Percentiles rank a stretch among this genome's conserved stretches.
Conservation (phyloP, 2,329 filamentous ascomycete species). For the Aureobasidium sp. region DNA sequence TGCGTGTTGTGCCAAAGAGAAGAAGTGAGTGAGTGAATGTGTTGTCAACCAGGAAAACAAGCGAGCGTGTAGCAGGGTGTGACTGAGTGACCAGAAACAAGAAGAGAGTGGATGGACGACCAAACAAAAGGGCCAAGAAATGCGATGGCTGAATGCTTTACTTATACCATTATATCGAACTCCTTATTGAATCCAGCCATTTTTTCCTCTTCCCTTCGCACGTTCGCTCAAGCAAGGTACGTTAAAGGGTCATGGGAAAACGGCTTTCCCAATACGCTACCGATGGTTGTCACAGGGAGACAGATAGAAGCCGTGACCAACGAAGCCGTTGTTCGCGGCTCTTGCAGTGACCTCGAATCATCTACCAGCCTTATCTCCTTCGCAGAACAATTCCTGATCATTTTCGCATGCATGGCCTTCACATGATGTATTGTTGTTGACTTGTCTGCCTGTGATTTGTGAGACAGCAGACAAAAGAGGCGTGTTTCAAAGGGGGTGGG, state of each 20-base stretch:
- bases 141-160: conserved; percentile 1
- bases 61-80: background rate
- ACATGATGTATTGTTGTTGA: background rate
- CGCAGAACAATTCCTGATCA: background rate
- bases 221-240: conserved; percentile 3
- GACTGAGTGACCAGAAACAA: background rate
- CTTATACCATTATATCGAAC: conserved; percentile 7
- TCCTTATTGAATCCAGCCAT: conserved; percentile 8
- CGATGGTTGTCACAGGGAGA: conserved; percentile 8
- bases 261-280: conserved; percentile 9
- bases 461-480: background rate
- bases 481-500: conserved; percentile 8
- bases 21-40: background rate
- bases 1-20: background rate
- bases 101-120: conserved; percentile 7
- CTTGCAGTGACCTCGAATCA: background rate
- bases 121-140: conserved; percentile 4
- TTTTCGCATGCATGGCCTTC: background rate
- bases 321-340: conserved; percentile 2
- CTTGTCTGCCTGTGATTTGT: background rate
- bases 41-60: background rate
- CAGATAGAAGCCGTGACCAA: conserved; percentile 1
- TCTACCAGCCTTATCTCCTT: background rate
- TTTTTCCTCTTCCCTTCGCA: background rate
- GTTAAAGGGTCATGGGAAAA: conserved; percentile 9